A percentile compares a stretch with the other conserved stretches of the same genome.
Evolutionary conservation across 1,284 basidiomycete genomes (phyloP).

Genomic region (Heterobasidion occidentale): DNA sequence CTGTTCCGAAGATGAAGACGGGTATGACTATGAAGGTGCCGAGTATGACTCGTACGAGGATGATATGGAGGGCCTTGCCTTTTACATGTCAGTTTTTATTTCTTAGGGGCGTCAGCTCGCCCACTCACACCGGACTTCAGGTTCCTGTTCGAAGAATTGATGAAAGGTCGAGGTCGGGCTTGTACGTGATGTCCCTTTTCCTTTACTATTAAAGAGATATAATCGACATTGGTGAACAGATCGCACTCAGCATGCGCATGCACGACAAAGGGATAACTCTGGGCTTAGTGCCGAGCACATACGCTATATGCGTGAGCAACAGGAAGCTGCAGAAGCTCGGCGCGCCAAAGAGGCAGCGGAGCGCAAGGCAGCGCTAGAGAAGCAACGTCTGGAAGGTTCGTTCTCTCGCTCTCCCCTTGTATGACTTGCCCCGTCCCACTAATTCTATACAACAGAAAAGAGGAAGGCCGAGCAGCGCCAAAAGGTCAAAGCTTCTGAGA

Average conservation of each 20-base stretch:
- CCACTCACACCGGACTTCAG: slow-evolving; percentile 18
- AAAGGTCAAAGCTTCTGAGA: slow-evolving; percentile 42
- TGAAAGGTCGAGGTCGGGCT: slow-evolving; percentile 27
- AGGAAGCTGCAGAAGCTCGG: slow-evolving; percentile 42
- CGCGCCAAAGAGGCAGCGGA: slow-evolving; percentile 35
- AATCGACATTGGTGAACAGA: too few species aligned
- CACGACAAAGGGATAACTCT: not conserved
- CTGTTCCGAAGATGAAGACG: slow-evolving; percentile 21
- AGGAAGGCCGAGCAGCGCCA: slow-evolving; percentile 49
- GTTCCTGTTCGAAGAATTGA: slow-evolving; percentile 38
- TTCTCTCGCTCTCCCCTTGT: slow-evolving; percentile 14
- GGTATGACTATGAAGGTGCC: slow-evolving; percentile 18
- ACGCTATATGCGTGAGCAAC: slow-evolving; percentile 38
- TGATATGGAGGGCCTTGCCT: slow-evolving; percentile 27
- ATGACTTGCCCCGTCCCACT: not conserved
- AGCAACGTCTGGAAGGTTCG: slow-evolving; percentile 46
- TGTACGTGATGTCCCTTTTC: slow-evolving; percentile 15
- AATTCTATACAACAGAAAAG: slow-evolving; percentile 28
- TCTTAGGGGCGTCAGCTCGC: not conserved
- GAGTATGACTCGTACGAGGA: slow-evolving; percentile 21
- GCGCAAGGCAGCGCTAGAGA: slow-evolving; percentile 37
- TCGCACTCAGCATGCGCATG: not conserved
- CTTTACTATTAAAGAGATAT: not conserved
- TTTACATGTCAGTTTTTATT: slow-evolving; percentile 30
- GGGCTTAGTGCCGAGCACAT: not conserved